Percentiles rank a stretch among this genome's conserved stretches.
Evolutionary conservation across 2,329 filamentous ascomycete genomes (phyloP).

Genomic region (Venturiaceae sp.): DNA sequence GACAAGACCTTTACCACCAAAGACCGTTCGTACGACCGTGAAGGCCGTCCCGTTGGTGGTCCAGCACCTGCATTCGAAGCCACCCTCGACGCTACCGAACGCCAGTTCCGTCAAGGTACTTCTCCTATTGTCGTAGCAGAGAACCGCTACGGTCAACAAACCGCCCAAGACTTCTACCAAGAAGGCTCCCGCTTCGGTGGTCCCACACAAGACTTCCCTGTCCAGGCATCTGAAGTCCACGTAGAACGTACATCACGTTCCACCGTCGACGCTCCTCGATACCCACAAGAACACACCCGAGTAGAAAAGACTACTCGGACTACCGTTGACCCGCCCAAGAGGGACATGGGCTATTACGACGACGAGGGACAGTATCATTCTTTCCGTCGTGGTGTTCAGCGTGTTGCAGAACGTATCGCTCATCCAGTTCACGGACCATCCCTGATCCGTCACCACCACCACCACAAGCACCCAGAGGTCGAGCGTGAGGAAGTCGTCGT

Average conservation of each 20-base stretch:
- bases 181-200: slow-evolving; percentile 18
- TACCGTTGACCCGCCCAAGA: slow-evolving; percentile 42
- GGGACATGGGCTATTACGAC: slow-evolving; percentile 74
- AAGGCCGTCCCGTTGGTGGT: slow-evolving; percentile 36
- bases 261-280: slow-evolving; percentile 2
- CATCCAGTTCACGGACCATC: slow-evolving; percentile 50
- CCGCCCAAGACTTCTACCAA: slow-evolving; percentile 29
- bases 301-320: slow-evolving; percentile 35
- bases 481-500: slow-evolving; percentile 35
- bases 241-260: neutral
- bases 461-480: slow-evolving; percentile 22
- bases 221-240: slow-evolving; percentile 13
- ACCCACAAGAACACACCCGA: slow-evolving; percentile 30
- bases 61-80: slow-evolving; percentile 45
- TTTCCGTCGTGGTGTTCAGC: slow-evolving; percentile 61
- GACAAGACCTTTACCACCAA: slow-evolving; percentile 29
- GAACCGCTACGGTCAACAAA: slow-evolving; percentile 22
- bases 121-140: slow-evolving; percentile 37
- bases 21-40: slow-evolving; percentile 30
- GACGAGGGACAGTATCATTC: slow-evolving; percentile 68
- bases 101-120: slow-evolving; percentile 57
- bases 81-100: slow-evolving; percentile 45
- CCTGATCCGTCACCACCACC: slow-evolving; percentile 40
- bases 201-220: slow-evolving; percentile 21
- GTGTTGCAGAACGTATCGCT: slow-evolving; percentile 54